phyloP scores from a whole-genome alignment of 2,329 filamentous ascomycete genomes.

The Pseudogymnoascus sp. region DNA sequence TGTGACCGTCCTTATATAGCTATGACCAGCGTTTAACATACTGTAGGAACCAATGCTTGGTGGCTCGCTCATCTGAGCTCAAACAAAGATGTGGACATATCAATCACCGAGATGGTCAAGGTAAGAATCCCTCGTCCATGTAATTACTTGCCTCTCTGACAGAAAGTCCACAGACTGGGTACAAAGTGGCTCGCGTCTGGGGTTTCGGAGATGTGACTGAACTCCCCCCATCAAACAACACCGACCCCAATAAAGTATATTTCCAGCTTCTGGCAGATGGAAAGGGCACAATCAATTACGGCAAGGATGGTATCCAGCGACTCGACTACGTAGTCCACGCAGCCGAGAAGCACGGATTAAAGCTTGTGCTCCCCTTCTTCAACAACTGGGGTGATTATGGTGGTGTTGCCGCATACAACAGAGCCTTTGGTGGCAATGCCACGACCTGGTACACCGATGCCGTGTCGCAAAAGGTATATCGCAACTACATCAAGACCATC shows the following conservation, averaged over 20 bases:
- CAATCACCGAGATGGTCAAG: constrained; percentile 37
- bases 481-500: constrained; percentile 48
- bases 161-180: constrained; percentile 37
- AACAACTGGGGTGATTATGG: constrained; percentile 64
- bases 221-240: constrained; percentile 24
- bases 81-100: constrained; percentile 45
- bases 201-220: constrained; percentile 51
- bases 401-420: constrained; percentile 50
- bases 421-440: constrained; percentile 42
- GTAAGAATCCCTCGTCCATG: constrained; percentile 13
- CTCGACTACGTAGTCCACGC: constrained; percentile 54
- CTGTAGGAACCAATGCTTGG: constrained; percentile 43
- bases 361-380: constrained; percentile 55
- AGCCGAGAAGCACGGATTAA: constrained; percentile 50
- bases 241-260: constrained; percentile 36
- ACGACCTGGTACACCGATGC: constrained; percentile 49
- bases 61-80: constrained; percentile 46
- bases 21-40: background rate
- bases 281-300: constrained; percentile 52
- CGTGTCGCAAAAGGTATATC: constrained; percentile 45
- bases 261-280: constrained; percentile 37
- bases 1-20: background rate
- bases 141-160: constrained; percentile 3
- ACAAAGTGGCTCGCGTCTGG: constrained; percentile 52
- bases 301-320: constrained; percentile 51